A percentile compares a stretch with the other conserved stretches of the same genome.
Evolutionary conservation across 805 yeast genomes (phyloP).

Genomic region (Peterozyma toletana): DNA sequence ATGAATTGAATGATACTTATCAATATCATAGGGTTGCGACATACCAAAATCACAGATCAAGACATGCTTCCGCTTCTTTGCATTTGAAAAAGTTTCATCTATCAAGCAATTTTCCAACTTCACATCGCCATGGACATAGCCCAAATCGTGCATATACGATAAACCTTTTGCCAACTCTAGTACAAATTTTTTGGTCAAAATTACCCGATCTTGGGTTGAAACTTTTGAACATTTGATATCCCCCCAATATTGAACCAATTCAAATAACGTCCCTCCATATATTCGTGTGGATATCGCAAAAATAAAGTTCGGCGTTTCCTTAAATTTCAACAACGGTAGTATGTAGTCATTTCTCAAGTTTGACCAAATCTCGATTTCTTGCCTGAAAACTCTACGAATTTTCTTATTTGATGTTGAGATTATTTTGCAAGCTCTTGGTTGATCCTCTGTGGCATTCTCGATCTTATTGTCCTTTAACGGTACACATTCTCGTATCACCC

Average conservation of each 20-base stretch:
- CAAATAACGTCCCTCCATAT: constrained; percentile 76
- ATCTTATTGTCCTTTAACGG: constrained; percentile 9
- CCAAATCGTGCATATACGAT: constrained; percentile 47
- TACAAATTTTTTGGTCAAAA: constrained; percentile 27
- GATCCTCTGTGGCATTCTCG: neutral
- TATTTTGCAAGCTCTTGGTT: constrained; percentile 20
- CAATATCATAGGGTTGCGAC: constrained; percentile 26
- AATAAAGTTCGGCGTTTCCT: constrained; percentile 48
- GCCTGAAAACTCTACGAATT: constrained; percentile 52
- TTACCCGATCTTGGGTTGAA: constrained; percentile 25
- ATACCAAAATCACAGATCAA: constrained; percentile 88
- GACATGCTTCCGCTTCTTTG: constrained; percentile 26
- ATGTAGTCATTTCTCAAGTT: constrained; percentile 57
- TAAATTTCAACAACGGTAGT: constrained; percentile 52
- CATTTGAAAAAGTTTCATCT: constrained; percentile 26
- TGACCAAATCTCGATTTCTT: constrained; percentile 76
- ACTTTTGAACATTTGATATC: constrained; percentile 23
- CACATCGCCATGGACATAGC: constrained; percentile 75
- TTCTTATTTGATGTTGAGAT: constrained; percentile 28
- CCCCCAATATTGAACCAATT: constrained; percentile 66
- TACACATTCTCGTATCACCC: constrained; percentile 68
- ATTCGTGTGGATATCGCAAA: constrained; percentile 68
- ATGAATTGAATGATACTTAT: constrained; percentile 5
- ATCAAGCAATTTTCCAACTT: constrained; percentile 76
- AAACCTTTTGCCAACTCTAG: constrained; percentile 54